Base-by-base conservation (phyloP, 1,284 basidiomycete genomes). In the Fistulina hepatica region DNA sequence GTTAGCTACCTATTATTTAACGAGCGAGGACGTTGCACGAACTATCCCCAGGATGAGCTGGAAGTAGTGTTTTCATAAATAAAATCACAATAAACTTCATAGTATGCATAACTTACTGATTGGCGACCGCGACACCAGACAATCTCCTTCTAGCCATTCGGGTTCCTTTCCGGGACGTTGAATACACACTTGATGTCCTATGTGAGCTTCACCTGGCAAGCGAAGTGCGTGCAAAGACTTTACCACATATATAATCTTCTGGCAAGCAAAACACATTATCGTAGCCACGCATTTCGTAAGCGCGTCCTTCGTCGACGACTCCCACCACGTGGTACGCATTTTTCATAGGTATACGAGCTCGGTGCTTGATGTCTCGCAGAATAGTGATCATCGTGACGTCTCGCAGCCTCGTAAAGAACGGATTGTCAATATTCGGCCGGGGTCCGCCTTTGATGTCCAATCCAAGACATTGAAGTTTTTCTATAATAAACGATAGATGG, bases 21-120 rank as follows among this genome's bases (percentile, higher is more conserved):
- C 25, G 39, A 21, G 13, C 37, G 21, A 17, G 27, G 24, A 2
- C 31, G 27, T 21, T 8, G 27, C 20, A 36, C 60, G 42, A 46
- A 79, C 79, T 69, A 52, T 83, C 80, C n/a, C 80, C 80, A 9
- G 77, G 72, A 54, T 83, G 79, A 22, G 72, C n/a, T n/a, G n/a
- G n/a, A n/a, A n/a, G n/a, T n/a, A n/a, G n/a, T n/a, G n/a, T n/a
- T n/a, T n/a, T n/a, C n/a, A n/a, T n/a, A n/a, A n/a, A n/a, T n/a
- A n/a, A n/a, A n/a, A n/a, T n/a, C n/a, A n/a, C n/a, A n/a, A n/a
- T n/a, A n/a, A n/a, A n/a, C n/a, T n/a, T n/a, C n/a, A n/a, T n/a
- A n/a, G n/a, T n/a, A n/a, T n/a, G n/a, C n/a, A 6, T n/a, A 15
- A 36, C 12, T 15, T n/a, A n/a, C n/a, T 40, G 10, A 51, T 40